A percentile compares a stretch with the other conserved stretches of the same genome.
Conservation (phyloP, 202 grass and related monocot species). For the Carex sylvatica region DNA sequence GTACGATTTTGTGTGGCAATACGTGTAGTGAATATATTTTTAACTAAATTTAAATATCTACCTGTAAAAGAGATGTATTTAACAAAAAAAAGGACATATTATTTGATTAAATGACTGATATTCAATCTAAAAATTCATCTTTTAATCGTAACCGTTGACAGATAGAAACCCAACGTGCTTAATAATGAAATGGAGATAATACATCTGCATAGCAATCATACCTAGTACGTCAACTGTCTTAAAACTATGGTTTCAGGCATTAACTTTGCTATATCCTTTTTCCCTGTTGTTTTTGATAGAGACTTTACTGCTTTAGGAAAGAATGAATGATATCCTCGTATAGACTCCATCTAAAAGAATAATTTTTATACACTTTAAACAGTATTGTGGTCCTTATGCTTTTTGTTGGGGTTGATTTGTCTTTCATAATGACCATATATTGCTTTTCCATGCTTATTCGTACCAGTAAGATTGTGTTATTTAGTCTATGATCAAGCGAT, state of each 20-base stretch:
- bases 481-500: conserved; percentile 6
- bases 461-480: conserved; percentile 5
- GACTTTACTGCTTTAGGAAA: background rate
- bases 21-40: too few species aligned
- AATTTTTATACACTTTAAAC: background rate
- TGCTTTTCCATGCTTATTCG: background rate
- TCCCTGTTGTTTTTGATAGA: background rate
- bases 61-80: too few species aligned
- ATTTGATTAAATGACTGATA: too few species aligned
- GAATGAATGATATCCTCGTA: background rate
- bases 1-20: too few species aligned
- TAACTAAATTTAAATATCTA: too few species aligned
- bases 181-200: too few species aligned
- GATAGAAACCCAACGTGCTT: too few species aligned
- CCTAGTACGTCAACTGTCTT: background rate
- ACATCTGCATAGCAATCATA: background rate
- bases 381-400: background rate
- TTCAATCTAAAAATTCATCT: too few species aligned
- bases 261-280: background rate
- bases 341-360: background rate
- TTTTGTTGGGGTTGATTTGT: background rate
- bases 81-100: too few species aligned
- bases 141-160: too few species aligned
- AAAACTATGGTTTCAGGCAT: background rate
- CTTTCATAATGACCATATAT: background rate